Percentiles rank a stretch among this genome's conserved stretches.
Conservation (phyloP, 2,329 filamentous ascomycete species). For the Trichoderma sp. region DNA sequence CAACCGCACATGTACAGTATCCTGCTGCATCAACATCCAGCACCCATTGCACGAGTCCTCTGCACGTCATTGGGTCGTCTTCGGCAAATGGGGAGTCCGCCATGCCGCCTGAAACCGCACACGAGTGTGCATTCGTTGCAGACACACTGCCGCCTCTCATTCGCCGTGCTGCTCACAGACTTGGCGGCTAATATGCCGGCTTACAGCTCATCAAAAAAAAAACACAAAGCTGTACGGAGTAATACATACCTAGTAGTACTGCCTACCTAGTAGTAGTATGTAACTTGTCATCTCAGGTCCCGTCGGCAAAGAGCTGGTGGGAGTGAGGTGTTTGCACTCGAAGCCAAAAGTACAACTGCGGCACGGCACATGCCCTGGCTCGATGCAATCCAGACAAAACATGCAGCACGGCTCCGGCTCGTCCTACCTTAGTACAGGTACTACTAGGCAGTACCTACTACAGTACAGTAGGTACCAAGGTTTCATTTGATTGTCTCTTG, state of each 20-base stretch:
- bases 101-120: neutral
- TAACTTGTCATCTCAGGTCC: neutral
- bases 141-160: neutral
- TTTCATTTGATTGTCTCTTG: neutral
- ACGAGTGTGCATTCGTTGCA: neutral
- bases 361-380: neutral
- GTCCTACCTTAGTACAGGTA: no score
- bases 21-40: neutral
- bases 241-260: no score
- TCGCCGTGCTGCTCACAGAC: neutral
- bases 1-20: neutral
- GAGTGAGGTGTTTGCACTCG: neutral
- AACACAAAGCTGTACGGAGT: neutral
- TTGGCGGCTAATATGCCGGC: neutral
- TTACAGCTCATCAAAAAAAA: neutral
- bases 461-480: no score
- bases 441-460: no score
- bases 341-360: neutral
- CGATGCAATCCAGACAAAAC: neutral
- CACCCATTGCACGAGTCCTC: neutral
- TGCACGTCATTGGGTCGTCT: conserved; percentile 7
- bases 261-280: no score
- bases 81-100: neutral
- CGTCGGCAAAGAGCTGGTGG: neutral
- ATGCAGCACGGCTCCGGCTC: neutral